Evolutionary conservation across 2,329 filamentous ascomycete species (phyloP).

Genomic region (Alternaria triticina): DNA sequence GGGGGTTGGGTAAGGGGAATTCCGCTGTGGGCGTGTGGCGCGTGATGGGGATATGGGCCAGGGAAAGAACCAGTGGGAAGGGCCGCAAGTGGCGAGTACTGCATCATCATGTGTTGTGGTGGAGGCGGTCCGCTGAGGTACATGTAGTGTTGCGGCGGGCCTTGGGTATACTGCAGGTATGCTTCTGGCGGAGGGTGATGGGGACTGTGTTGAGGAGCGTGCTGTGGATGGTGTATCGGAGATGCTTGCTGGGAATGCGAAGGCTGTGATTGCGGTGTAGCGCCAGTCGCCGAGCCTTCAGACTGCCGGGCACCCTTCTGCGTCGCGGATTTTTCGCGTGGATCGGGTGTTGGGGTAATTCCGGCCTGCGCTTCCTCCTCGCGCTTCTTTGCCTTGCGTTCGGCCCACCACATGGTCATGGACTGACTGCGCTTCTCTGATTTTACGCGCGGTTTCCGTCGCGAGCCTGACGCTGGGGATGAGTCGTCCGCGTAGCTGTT

Average conservation of each 20-base stretch:
- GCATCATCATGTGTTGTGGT: conserved; percentile 33
- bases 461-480: conserved; percentile 33
- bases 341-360: conserved; percentile 23
- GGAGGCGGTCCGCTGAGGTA: conserved; percentile 25
- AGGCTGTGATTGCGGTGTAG: conserved; percentile 24
- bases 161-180: conserved; percentile 23
- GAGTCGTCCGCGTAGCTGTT: conserved; percentile 37
- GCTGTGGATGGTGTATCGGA: conserved; percentile 20
- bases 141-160: conserved; percentile 28
- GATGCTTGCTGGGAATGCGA: conserved; percentile 24
- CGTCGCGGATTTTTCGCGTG: conserved; percentile 34
- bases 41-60: conserved; percentile 6
- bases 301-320: conserved; percentile 30
- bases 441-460: conserved; percentile 49
- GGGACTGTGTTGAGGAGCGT: conserved; percentile 19
- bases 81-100: conserved; percentile 36
- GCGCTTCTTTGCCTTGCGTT: conserved; percentile 49
- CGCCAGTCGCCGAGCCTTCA: conserved; percentile 21
- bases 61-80: conserved; percentile 29
- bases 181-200: conserved; percentile 28
- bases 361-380: conserved; percentile 42
- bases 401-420: conserved; percentile 57
- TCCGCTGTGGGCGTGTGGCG: conserved; percentile 18
- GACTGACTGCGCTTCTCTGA: conserved; percentile 53
- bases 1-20: conserved; percentile 16